phyloP scores from a whole-genome alignment of 768 basidiomycete genomes.

The Amanita inopinata region DNA sequence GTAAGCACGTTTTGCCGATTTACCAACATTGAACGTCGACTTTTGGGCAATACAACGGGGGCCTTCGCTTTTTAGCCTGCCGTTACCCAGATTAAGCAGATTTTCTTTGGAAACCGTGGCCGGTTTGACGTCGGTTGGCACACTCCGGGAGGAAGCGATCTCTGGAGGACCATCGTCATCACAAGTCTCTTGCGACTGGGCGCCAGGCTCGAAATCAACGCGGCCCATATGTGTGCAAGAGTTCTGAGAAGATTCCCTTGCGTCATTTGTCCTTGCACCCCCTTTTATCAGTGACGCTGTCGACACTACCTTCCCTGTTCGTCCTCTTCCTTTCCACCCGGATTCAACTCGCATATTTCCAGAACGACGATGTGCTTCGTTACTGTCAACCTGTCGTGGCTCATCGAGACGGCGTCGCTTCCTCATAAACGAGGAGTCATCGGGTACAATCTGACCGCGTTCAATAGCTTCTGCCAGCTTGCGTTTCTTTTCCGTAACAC shows the following conservation, averaged over 20 bases:
- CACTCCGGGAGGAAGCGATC: constrained; percentile 47
- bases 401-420: constrained; percentile 34
- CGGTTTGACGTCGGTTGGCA: constrained; percentile 4
- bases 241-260: no score
- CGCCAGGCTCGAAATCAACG: not conserved
- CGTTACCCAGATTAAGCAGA: not conserved
- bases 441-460: constrained; percentile 61
- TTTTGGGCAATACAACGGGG: no score
- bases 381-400: constrained; percentile 9
- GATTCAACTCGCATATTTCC: not conserved
- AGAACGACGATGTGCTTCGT: not conserved
- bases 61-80: constrained; percentile 5
- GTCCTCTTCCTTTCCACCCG: not conserved
- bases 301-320: no score
- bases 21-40: not conserved
- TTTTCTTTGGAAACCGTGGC: not conserved
- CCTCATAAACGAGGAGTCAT: constrained; percentile 30
- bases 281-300: no score
- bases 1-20: not conserved
- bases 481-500: constrained; percentile 72
- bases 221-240: no score
- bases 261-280: no score
- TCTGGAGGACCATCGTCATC: constrained; percentile 44
- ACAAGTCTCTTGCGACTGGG: constrained; percentile 23
- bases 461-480: constrained; percentile 70